Percentiles rank a stretch among this genome's conserved stretches.
These are phyloP conservation scores for Lasiodiplodia hormozganensis DNA, from an alignment of 2,329 filamentous ascomycete genomes.

Conservation along the genomic window DNA sequence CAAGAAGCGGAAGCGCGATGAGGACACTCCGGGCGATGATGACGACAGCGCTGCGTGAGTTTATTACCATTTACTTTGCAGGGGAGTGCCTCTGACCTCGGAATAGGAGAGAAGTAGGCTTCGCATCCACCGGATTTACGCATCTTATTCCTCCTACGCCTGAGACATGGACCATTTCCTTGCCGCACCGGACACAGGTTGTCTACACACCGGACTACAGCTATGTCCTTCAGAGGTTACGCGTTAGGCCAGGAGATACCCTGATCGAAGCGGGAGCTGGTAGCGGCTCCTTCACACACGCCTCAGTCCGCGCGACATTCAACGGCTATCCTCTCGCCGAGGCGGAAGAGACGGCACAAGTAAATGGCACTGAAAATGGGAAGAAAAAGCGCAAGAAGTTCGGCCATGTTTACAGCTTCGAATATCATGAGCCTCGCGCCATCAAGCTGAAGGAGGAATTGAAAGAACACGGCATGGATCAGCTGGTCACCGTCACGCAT, in stretches of 20 bases:
- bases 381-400: conserved; percentile 48
- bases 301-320: conserved; percentile 76
- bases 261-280: conserved; percentile 84
- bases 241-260: conserved; percentile 73
- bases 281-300: conserved; percentile 85
- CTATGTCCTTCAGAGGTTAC: conserved; percentile 79
- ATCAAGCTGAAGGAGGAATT: conserved; percentile 74
- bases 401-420: conserved; percentile 82
- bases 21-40: conserved; percentile 43
- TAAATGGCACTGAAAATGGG: conserved; percentile 28
- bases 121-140: conserved; percentile 72
- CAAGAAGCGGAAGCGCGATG: conserved; percentile 57
- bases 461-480: conserved; percentile 68
- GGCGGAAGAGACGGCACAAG: conserved; percentile 40
- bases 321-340: conserved; percentile 64
- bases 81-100: neutral
- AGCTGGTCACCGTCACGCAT: conserved; percentile 74
- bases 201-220: conserved; percentile 89
- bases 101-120: conserved; percentile 46
- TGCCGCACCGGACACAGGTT: conserved; percentile 84
- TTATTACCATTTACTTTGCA: neutral
- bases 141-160: conserved; percentile 81
- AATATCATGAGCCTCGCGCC: conserved; percentile 78
- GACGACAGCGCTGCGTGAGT: conserved; percentile 36
- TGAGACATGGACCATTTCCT: conserved; percentile 79